phyloP scores from a whole-genome alignment of 345 rosid genomes.

The Linum tenue region DNA sequence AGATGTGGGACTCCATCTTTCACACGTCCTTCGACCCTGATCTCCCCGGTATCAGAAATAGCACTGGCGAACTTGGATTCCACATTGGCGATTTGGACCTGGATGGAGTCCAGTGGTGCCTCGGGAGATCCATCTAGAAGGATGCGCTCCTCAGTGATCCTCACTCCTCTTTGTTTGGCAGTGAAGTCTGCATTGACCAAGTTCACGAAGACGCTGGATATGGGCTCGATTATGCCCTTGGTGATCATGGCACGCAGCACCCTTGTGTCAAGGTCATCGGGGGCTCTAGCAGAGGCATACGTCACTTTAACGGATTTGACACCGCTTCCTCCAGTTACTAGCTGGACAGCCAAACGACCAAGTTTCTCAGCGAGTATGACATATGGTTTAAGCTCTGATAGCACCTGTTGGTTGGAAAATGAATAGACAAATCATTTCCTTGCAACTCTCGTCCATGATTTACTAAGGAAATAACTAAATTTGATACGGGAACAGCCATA shows the following conservation, averaged over 20 bases:
- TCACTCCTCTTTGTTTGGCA: conserved; percentile 22
- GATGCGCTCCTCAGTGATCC: conserved; percentile 15
- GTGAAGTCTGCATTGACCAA: conserved; percentile 22
- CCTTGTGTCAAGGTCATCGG: conserved; percentile 18
- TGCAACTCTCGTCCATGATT: too few species aligned
- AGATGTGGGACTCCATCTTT: conserved; percentile 19
- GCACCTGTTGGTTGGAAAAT: conserved; percentile 7
- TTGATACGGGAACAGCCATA: neutral
- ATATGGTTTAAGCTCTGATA: conserved; percentile 18
- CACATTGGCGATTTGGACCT: conserved; percentile 20
- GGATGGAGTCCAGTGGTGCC: conserved; percentile 18
- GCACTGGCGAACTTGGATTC: conserved; percentile 21
- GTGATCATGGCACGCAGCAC: conserved; percentile 20
- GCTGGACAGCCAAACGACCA: conserved; percentile 18
- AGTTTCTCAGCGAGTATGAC: conserved; percentile 20
- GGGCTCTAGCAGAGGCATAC: conserved; percentile 19
- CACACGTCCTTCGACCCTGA: conserved; percentile 19
- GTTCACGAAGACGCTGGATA: conserved; percentile 18
- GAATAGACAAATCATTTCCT: too few species aligned
- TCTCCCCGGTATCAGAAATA: conserved; percentile 20
- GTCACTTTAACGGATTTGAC: conserved; percentile 14
- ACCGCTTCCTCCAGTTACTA: conserved; percentile 20
- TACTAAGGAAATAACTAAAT: neutral
- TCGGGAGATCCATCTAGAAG: conserved; percentile 19
- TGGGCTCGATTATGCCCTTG: conserved; percentile 20